phyloP scores from a whole-genome alignment of 257 asterid species.

The Solanum tarijense region DNA sequence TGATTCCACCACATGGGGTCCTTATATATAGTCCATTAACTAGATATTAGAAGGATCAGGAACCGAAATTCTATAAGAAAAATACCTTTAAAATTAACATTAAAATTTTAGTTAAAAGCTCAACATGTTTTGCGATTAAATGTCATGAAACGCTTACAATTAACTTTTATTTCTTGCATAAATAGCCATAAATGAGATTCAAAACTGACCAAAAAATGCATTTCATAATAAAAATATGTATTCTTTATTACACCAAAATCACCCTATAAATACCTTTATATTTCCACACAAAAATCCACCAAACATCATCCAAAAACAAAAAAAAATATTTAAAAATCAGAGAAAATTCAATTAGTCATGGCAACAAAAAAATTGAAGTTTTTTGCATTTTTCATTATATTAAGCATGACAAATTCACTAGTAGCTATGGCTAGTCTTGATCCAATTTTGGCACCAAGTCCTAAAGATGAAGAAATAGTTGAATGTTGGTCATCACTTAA shows the following conservation, averaged over 20 bases:
- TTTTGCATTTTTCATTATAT: neutral
- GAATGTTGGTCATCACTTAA: neutral
- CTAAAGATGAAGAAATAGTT: neutral
- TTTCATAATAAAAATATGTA: neutral
- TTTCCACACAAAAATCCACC: neutral
- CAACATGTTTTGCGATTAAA: neutral
- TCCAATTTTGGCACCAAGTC: neutral
- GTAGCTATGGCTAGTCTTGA: neutral
- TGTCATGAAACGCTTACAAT: neutral
- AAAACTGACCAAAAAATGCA: neutral
- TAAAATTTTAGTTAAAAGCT: neutral
- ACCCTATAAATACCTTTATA: neutral
- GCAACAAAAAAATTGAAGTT: neutral
- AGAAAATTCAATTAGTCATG: neutral
- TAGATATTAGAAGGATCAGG: too few species aligned
- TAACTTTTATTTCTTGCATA: neutral
- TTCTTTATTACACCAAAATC: neutral
- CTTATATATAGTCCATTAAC: too few species aligned
- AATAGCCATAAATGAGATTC: neutral
- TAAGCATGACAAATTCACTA: neutral
- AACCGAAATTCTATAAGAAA: neutral
- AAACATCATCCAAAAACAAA: neutral
- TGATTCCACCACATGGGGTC: too few species aligned
- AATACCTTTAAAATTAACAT: neutral
- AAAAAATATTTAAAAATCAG: neutral